Evolutionary conservation across 1,139 yeast genomes (phyloP).

Genomic region (Magnusiomyces sp.): DNA sequence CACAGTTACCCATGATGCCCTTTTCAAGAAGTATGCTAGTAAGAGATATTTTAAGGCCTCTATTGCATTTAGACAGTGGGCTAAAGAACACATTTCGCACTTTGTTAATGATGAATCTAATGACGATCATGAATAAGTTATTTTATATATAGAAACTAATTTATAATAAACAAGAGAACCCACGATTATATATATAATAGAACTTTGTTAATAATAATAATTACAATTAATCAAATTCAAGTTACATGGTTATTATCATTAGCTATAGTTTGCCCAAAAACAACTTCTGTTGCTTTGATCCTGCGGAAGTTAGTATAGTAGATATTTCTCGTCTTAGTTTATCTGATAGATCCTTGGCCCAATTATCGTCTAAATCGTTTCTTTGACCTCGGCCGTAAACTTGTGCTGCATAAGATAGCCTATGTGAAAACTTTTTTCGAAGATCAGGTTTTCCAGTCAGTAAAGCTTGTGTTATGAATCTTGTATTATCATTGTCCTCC

Average conservation of each 20-base stretch:
- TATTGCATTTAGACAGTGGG: conserved; percentile 85
- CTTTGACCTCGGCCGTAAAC: conserved; percentile 29
- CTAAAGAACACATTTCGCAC: conserved; percentile 40
- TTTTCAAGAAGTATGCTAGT: conserved; percentile 88
- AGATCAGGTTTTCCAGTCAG: neutral
- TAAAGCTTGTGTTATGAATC: neutral
- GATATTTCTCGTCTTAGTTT: conserved; percentile 9
- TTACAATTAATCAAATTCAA: too few species aligned
- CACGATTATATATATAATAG: too few species aligned
- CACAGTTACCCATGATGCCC: conserved; percentile 76
- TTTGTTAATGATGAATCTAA: too few species aligned
- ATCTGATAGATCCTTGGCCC: conserved; percentile 18
- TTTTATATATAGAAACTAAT: too few species aligned
- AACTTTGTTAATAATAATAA: too few species aligned
- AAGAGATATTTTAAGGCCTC: conserved; percentile 89
- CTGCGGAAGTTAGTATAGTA: too few species aligned
- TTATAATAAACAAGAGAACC: too few species aligned
- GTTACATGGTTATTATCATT: too few species aligned
- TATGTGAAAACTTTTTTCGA: conserved; percentile 12
- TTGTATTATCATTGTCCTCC: neutral
- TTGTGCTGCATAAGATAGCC: conserved; percentile 21
- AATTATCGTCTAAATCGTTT: conserved; percentile 24
- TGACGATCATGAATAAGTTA: too few species aligned
- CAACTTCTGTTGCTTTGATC: too few species aligned
- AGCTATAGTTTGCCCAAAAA: too few species aligned